Evolutionary conservation across 73 alveolate genomes (phyloP).

Genomic region (Symbiodinium pilosum): DNA sequence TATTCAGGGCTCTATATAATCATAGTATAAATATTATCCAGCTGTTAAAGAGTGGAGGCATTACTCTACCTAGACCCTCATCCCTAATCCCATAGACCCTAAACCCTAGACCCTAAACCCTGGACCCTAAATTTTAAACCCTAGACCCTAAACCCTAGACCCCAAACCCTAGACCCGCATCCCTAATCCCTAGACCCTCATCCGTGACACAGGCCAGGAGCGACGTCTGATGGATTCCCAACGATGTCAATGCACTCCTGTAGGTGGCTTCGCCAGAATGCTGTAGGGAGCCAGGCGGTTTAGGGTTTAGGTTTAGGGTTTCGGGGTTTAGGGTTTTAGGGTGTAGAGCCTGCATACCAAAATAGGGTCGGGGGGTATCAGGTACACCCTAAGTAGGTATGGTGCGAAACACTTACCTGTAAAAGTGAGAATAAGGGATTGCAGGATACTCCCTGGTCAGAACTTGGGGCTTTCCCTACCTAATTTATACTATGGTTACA

Average conservation of each 20-base stretch:
- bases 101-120: background rate
- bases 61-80: no score
- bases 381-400: no score
- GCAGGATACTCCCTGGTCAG: no score
- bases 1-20: no score
- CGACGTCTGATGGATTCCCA: slow-evolving; percentile 43
- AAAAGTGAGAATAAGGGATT: background rate
- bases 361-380: no score
- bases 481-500: no score
- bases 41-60: no score
- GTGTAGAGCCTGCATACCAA: no score
- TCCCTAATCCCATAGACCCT: background rate
- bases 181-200: background rate
- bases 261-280: no score
- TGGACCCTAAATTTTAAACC: background rate
- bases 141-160: background rate
- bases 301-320: no score
- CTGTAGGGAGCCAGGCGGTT: no score
- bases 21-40: no score
- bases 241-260: slow-evolving; percentile 83
- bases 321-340: background rate
- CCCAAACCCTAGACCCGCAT: background rate
- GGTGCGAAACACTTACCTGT: background rate
- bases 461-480: background rate
- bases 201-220: background rate